phyloP scores from a whole-genome alignment of 345 rosid genomes.

The Microthlaspi erraticum region DNA sequence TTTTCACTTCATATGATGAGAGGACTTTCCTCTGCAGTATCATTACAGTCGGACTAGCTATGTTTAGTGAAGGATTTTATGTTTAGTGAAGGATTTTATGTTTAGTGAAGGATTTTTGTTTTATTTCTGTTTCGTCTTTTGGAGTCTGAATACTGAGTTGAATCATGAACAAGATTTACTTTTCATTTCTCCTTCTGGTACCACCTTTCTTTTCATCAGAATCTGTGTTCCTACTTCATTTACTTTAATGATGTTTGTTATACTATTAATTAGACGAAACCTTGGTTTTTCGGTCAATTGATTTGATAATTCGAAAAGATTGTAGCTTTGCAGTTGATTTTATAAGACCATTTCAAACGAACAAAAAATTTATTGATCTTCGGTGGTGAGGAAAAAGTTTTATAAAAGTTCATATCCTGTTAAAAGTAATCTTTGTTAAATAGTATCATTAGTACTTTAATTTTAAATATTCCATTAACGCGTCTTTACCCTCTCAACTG shows the following conservation, averaged over 20 bases:
- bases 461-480: no score
- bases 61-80: no score
- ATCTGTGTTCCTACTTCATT: neutral
- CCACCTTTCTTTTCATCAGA: neutral
- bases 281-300: neutral
- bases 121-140: constrained; percentile 23
- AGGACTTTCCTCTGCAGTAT: constrained; percentile 55
- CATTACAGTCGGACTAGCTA: constrained; percentile 49
- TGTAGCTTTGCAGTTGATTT: neutral
- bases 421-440: no score
- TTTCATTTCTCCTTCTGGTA: constrained; percentile 3
- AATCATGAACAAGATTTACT: constrained; percentile 28
- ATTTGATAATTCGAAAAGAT: neutral
- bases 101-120: no score
- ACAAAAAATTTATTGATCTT: no score
- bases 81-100: no score
- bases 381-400: no score
- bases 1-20: constrained; percentile 52
- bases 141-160: constrained; percentile 22
- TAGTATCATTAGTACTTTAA: no score
- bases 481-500: neutral
- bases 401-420: no score
- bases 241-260: neutral
- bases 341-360: neutral
- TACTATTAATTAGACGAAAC: neutral